phyloP scores from a whole-genome alignment of 305 asterid species.

The Rubia tinctorum region DNA sequence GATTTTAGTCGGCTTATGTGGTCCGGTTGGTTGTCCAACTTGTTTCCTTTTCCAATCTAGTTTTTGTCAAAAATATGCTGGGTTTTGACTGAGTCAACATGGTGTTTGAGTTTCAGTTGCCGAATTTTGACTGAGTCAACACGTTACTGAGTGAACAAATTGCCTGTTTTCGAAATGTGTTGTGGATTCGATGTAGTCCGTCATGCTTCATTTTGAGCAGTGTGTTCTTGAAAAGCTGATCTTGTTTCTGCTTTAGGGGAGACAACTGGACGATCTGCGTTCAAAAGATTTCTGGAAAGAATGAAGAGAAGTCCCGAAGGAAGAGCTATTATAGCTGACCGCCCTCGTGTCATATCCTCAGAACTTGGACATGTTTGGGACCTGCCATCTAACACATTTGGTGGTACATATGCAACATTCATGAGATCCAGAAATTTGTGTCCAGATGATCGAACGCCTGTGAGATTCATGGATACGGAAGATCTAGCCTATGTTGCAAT shows the following conservation, averaged over 20 bases:
- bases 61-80: too few species aligned
- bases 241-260: conserved; percentile 92
- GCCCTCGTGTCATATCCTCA: conserved; percentile 81
- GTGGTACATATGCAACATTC: conserved; percentile 88
- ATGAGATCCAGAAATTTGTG: conserved; percentile 97
- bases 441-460: conserved; percentile 92
- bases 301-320: conserved; percentile 83
- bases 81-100: too few species aligned
- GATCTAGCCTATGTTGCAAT: conserved; percentile 88
- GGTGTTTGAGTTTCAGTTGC: too few species aligned
- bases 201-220: too few species aligned
- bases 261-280: conserved; percentile 87
- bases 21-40: too few species aligned
- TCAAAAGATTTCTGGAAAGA: conserved; percentile 72
- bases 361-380: conserved; percentile 91
- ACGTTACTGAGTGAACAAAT: too few species aligned
- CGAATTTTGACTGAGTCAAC: too few species aligned
- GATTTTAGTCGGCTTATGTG: too few species aligned
- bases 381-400: conserved; percentile 77
- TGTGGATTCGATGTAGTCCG: too few species aligned
- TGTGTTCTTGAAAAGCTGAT: too few species aligned
- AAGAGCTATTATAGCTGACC: conserved; percentile 64
- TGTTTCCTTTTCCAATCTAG: too few species aligned
- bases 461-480: conserved; percentile 90
- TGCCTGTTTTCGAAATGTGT: too few species aligned